Base-by-base conservation (phyloP, 1,139 yeast species). In the Zygosaccharomyces sapae region DNA sequence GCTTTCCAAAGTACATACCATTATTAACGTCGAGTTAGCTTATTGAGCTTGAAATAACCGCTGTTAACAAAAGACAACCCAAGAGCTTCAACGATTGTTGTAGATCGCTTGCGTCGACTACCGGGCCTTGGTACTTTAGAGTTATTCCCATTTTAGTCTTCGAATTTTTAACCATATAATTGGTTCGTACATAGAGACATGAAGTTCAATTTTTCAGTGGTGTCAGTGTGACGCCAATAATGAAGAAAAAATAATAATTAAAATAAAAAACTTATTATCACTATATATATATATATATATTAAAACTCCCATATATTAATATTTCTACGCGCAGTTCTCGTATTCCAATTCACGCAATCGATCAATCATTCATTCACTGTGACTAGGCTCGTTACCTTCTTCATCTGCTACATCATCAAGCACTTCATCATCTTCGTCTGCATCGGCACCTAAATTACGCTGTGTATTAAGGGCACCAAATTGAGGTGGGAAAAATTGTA, bases 401-500 rank as follows among this genome's bases (percentile, higher is more conserved):
- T 44, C 44, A 8, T 39, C 49, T 12, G 43, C 36, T 3, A 37
- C 46, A 18, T 43, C 48, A n/a, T 47, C 51, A n/a, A 45, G 42
- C 13, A 42, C 43, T 43, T 46, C 54, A 36, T 51, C 55, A 34
- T 44, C 52, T 16, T 48, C 50, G n/a, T 45, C 47, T 13, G 31
- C 46, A 18, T 44, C 45, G 13, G 39, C 44, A 7, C 36, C 45
- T 10, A 45, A 31, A 41, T 46, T 40, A 38, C 46, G 43, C 20
- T 46, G 52, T 20, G 49, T 46, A 34, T 46, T 50, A 13, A 42
- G 43, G 12, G 47, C 52, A 9, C 48, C 45, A 31, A 55, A 51
- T 41, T 50, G 57, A 4, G 57, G 58, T n/a, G 58, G 56, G 41
- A 56, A 49, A 10, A 58, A 53, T 29, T 58, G 59, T 29, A 58